A percentile compares a stretch with the other conserved stretches of the same genome.
Evolutionary conservation across 768 basidiomycete species (phyloP).

Genomic region (Termitomyces sp.): DNA sequence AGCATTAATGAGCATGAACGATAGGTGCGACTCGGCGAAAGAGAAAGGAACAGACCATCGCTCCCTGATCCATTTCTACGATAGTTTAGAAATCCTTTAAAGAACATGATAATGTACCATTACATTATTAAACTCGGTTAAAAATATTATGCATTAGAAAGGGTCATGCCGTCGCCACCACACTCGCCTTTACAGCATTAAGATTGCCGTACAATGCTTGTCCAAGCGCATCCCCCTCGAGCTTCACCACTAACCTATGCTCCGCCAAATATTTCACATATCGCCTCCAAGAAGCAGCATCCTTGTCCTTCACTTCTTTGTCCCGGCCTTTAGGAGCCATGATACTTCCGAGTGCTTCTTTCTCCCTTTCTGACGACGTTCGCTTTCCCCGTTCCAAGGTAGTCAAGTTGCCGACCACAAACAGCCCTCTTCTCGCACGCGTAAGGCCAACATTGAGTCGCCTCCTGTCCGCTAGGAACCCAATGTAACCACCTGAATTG

Average conservation of each 20-base stretch:
- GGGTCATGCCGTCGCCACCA: constrained; percentile 1
- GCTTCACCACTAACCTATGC: constrained; percentile 43
- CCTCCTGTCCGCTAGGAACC: constrained; percentile 83
- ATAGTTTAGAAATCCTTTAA: neutral
- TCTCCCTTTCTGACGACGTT: constrained; percentile 14
- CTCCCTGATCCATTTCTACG: neutral
- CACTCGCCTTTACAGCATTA: constrained; percentile 13
- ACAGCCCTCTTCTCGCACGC: constrained; percentile 79
- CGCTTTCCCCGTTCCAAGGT: constrained; percentile 52
- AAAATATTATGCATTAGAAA: neutral
- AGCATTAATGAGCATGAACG: neutral
- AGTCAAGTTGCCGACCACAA: constrained; percentile 68
- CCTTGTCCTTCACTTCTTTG: constrained; percentile 27
- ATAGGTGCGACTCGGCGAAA: neutral
- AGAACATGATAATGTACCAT: neutral
- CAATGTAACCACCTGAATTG: constrained; percentile 72
- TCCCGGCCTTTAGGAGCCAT: neutral
- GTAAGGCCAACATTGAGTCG: constrained; percentile 90
- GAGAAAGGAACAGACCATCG: neutral
- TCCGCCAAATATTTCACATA: constrained; percentile 53
- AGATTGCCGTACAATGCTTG: constrained; percentile 36
- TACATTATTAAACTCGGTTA: constrained; percentile 1
- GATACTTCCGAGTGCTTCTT: neutral
- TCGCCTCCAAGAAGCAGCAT: constrained; percentile 52
- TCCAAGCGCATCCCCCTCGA: constrained; percentile 36